phyloP scores from a whole-genome alignment of 306 rosid species.

The Corylus heterophylla region DNA sequence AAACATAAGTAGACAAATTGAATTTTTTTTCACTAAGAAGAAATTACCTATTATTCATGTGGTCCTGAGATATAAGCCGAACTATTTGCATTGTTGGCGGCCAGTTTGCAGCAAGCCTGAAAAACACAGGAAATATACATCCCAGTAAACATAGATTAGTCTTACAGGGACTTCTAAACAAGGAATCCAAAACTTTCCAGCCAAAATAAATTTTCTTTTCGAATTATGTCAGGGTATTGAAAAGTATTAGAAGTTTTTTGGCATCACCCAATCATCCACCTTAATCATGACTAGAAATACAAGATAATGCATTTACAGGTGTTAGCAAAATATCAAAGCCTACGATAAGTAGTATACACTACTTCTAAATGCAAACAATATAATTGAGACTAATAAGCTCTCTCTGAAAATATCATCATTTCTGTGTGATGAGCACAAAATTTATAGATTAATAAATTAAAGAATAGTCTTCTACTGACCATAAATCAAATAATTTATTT shows the following conservation, averaged over 20 bases:
- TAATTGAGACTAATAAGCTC: background rate
- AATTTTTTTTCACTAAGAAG: conserved; percentile 21
- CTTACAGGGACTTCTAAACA: conserved; percentile 15
- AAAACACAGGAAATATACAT: conserved; percentile 29
- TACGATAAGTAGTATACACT: background rate
- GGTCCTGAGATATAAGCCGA: conserved; percentile 94
- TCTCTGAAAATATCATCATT: background rate
- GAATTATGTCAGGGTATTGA: background rate
- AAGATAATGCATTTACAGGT: background rate
- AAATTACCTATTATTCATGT: conserved; percentile 90
- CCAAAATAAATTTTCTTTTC: background rate
- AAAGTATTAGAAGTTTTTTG: background rate
- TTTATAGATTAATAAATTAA: background rate
- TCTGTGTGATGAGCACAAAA: background rate
- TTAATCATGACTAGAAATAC: background rate
- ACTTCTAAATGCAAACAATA: background rate
- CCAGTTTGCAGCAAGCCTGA: conserved; percentile 99
- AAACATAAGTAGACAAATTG: conserved; percentile 9
- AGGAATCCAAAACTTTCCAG: conserved; percentile 2
- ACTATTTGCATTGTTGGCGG: conserved; percentile 87
- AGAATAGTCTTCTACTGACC: background rate
- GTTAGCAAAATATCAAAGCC: background rate
- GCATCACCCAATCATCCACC: background rate
- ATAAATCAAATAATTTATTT: background rate
- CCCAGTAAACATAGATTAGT: conserved; percentile 16